Evolutionary conservation across 768 basidiomycete genomes (phyloP).

Genomic region (Hygrocybe coccinea): DNA sequence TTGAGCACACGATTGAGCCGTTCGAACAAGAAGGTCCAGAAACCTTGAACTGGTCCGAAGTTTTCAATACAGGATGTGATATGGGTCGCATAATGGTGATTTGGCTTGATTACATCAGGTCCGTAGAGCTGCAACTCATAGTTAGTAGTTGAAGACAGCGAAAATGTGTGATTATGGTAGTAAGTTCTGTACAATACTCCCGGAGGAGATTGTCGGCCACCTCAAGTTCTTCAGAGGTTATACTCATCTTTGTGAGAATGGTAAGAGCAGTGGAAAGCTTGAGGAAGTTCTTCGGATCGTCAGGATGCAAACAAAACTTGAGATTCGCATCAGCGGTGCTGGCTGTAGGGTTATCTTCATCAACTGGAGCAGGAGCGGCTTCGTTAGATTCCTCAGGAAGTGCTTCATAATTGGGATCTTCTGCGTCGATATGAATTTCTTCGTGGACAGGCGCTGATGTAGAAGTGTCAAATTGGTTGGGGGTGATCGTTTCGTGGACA

Average conservation of each 20-base stretch:
- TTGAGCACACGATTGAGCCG: constrained; percentile 35
- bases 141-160: background rate
- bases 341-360: background rate
- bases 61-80: constrained; percentile 20
- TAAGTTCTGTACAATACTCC: constrained; percentile 1
- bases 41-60: constrained; percentile 34
- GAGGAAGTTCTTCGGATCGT: constrained; percentile 1
- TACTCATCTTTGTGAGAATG: background rate
- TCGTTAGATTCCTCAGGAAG: background rate
- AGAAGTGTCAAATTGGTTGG: too few species aligned
- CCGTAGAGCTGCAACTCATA: constrained; percentile 6
- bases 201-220: background rate
- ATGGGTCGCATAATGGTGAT: constrained; percentile 36
- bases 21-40: constrained; percentile 37
- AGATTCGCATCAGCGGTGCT: background rate
- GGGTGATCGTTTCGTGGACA: too few species aligned
- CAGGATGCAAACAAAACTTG: background rate
- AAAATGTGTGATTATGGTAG: background rate
- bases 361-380: background rate
- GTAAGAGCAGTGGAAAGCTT: background rate
- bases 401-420: background rate
- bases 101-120: constrained; percentile 27
- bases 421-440: too few species aligned
- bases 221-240: background rate
- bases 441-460: too few species aligned